phyloP scores from a whole-genome alignment of 495 filamentous ascomycete species.

The Trichoderma virens region DNA sequence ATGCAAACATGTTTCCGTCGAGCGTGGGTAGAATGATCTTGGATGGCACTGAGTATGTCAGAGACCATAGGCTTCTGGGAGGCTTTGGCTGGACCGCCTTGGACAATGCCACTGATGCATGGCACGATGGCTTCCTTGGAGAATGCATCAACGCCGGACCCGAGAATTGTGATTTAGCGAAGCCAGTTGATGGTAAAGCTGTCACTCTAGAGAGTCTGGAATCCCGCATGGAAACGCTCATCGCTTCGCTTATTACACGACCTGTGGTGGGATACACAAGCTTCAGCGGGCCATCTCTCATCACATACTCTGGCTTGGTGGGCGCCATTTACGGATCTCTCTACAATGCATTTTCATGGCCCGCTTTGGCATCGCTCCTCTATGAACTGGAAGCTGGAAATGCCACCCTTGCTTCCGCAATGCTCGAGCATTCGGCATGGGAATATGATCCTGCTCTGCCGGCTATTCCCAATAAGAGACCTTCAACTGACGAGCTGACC shows the following conservation, averaged over 20 bases:
- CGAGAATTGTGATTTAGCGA: slow-evolving; percentile 32
- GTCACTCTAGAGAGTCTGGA: slow-evolving; percentile 28
- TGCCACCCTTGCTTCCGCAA: slow-evolving; percentile 26
- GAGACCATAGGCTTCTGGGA: slow-evolving; percentile 37
- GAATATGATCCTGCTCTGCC: slow-evolving; percentile 28
- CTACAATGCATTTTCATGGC: slow-evolving; percentile 36
- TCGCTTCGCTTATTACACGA: slow-evolving; percentile 26
- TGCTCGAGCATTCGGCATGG: slow-evolving; percentile 30
- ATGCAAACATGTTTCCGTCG: slow-evolving; percentile 40
- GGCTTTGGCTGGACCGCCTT: slow-evolving; percentile 40
- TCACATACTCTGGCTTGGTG: slow-evolving; percentile 36
- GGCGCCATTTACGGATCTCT: slow-evolving; percentile 29
- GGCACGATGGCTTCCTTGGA: slow-evolving; percentile 40
- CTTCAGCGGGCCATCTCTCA: slow-evolving; percentile 29
- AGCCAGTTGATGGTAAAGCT: slow-evolving; percentile 19
- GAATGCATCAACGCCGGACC: slow-evolving; percentile 40
- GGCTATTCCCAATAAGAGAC: slow-evolving; percentile 20
- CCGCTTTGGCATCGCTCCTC: slow-evolving; percentile 28
- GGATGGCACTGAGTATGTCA: slow-evolving; percentile 43
- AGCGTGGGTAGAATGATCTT: slow-evolving; percentile 40
- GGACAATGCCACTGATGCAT: slow-evolving; percentile 39
- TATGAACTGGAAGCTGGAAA: slow-evolving; percentile 37
- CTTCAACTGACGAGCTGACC: slow-evolving; percentile 27
- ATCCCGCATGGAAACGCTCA: slow-evolving; percentile 27
- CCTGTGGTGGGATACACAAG: slow-evolving; percentile 28